A percentile compares a stretch with the other conserved stretches of the same genome.
phyloP scores from a whole-genome alignment of 179 eudicot genomes.

The Spinacia oleracea region DNA sequence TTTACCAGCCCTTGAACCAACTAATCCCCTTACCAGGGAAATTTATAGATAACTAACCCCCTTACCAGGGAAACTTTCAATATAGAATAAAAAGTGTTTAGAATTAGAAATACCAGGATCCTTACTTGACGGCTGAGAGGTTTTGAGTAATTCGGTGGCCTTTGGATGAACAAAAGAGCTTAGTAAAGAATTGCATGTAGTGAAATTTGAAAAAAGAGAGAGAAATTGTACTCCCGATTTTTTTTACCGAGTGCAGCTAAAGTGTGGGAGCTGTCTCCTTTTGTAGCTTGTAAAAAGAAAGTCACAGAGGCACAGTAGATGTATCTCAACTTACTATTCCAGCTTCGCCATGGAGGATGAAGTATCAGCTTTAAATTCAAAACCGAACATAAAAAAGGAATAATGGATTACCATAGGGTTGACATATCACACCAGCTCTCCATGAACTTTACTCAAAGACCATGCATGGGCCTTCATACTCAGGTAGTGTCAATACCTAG shows the following conservation, averaged over 20 bases:
- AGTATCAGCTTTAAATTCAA: conserved; percentile 37
- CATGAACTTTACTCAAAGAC: conserved; percentile 23
- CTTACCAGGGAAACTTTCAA: conserved; percentile 84
- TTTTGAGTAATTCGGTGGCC: conserved; percentile 73
- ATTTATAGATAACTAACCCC: conserved; percentile 60
- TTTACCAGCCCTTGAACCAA: conserved; percentile 58
- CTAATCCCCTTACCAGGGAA: conserved; percentile 93
- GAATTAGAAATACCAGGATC: conserved; percentile 75
- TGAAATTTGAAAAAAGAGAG: conserved; percentile 39
- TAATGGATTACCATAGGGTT: conserved; percentile 27
- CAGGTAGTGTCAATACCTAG: conserved; percentile 35
- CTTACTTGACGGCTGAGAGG: conserved; percentile 67
- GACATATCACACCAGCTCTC: conserved; percentile 32
- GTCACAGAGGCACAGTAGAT: conserved; percentile 39
- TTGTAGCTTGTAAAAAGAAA: conserved; percentile 47
- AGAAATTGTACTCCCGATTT: conserved; percentile 63
- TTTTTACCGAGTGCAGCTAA: conserved; percentile 63
- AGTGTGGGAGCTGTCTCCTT: conserved; percentile 50
- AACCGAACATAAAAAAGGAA: conserved; percentile 26
- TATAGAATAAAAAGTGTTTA: conserved; percentile 33
- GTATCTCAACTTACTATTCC: conserved; percentile 39
- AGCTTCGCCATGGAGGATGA: conserved; percentile 44
- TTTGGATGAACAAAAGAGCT: conserved; percentile 59
- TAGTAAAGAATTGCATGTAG: conserved; percentile 51
- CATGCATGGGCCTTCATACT: conserved; percentile 29